Evolutionary conservation across 441 rosid genomes (phyloP), one percentile per base, ranked within the genome.

Genomic region (Isatis lusitanica): DNA sequence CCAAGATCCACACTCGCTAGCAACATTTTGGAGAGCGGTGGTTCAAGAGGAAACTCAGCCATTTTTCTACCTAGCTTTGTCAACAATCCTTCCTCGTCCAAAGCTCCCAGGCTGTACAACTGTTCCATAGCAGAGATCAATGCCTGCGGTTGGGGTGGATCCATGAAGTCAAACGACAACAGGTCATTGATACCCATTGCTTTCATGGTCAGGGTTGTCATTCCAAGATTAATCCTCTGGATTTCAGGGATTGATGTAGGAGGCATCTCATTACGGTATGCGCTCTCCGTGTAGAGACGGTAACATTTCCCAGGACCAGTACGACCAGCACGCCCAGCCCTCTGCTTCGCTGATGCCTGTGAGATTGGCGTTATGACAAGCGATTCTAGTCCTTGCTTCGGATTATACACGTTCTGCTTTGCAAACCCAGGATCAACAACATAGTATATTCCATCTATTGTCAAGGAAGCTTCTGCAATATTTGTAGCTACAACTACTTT

Each of bases 221-320:
- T 26, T 65, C 92, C 94, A 73, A 92, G 96, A 77, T 92, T 88
- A 46, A 88, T 87, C 81, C 97, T 87, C 68, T 92, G 96, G 62
- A 92, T 92, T 81, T 90, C 94, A 39, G 96, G 96, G 71, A 92
- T 77, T 13, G 91, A 15, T 18, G 91, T 57, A 66, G 97, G 94
- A 46, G 91, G 87, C 96, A 90, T 92, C 80, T 92, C 97, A 78
- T 92, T 90, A 61, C 92, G 88, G 68, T 87, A 92, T 36, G 96
- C 96, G 21, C 94, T 88, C 80, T 92, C 97, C 4, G 94, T 87
- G 83, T 92, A 90, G 5, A 92, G 84, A 18, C 98, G 90, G 63
- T 89, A 92, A 74, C 98, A 92, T 80, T 92, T 92, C 16, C 98
- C 97, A 15, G 93, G 92, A 4, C 98, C 97, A n/a, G 98, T 92